phyloP scores from a whole-genome alignment of 2,329 filamentous ascomycete genomes.

The Elsinoe ampelina region DNA sequence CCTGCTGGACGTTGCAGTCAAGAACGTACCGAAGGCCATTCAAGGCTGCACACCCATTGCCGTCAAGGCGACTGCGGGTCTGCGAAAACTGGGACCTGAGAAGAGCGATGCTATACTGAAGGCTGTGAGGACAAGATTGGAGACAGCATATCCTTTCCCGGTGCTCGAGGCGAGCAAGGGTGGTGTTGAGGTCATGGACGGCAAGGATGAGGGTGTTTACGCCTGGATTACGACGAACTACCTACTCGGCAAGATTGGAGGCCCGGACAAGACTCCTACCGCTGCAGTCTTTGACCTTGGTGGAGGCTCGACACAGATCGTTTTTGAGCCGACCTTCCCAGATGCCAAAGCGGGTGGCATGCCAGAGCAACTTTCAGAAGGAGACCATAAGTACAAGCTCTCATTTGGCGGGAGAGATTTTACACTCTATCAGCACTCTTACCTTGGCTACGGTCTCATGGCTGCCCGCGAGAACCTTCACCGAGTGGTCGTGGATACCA shows the following conservation, averaged over 20 bases:
- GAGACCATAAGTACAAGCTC: conserved; percentile 92
- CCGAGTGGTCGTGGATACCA: conserved; percentile 60
- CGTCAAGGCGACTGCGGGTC: conserved; percentile 94
- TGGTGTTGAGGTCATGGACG: conserved; percentile 95
- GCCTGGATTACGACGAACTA: conserved; percentile 99
- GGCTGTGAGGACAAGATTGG: conserved; percentile 72
- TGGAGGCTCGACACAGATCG: conserved; percentile 95
- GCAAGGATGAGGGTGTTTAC: conserved; percentile 92
- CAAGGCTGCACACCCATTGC: conserved; percentile 88
- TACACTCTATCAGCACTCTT: conserved; percentile 93
- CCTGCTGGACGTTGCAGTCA: conserved; percentile 77
- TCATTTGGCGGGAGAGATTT: conserved; percentile 86
- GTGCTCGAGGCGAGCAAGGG: conserved; percentile 77
- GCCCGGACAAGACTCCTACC: conserved; percentile 78
- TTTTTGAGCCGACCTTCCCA: conserved; percentile 93
- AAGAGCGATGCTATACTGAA: conserved; percentile 76
- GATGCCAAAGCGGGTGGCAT: conserved; percentile 63
- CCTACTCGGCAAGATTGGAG: conserved; percentile 92
- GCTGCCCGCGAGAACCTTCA: conserved; percentile 83
- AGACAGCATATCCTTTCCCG: conserved; percentile 87
- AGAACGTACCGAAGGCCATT: conserved; percentile 75
- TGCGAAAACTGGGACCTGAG: conserved; percentile 75
- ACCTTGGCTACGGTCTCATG: conserved; percentile 95
- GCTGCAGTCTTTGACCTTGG: conserved; percentile 94
- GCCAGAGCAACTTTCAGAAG: conserved; percentile 73